Conservation (phyloP, 129 eudicot genomes). For the Lonicera japonica region DNA sequence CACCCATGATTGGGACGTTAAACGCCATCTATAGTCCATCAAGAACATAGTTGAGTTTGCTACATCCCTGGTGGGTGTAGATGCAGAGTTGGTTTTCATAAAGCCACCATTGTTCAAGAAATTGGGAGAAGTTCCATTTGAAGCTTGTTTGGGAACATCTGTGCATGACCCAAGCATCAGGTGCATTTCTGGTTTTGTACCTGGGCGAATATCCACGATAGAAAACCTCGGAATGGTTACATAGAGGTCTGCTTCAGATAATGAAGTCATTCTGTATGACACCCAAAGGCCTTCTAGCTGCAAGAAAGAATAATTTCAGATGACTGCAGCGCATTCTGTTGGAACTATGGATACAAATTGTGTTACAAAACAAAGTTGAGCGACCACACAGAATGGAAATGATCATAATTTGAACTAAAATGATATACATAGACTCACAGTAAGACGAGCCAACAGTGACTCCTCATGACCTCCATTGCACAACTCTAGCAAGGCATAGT, state of each 20-base stretch:
- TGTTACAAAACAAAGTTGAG: no score
- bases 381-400: background rate
- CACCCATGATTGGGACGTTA: constrained; percentile 69
- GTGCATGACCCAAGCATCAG: constrained; percentile 90
- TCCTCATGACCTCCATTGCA: constrained; percentile 68
- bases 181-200: constrained; percentile 88
- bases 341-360: constrained; percentile 4
- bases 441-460: constrained; percentile 70
- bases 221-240: constrained; percentile 79
- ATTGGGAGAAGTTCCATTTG: constrained; percentile 13
- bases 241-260: constrained; percentile 85
- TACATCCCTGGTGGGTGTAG: constrained; percentile 32
- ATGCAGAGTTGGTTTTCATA: constrained; percentile 27
- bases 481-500: constrained; percentile 81
- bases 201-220: constrained; percentile 73
- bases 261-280: constrained; percentile 83
- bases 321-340: background rate
- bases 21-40: constrained; percentile 84
- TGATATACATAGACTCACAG: constrained; percentile 46
- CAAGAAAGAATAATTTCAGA: constrained; percentile 6
- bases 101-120: constrained; percentile 25
- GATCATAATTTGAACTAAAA: background rate
- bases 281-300: constrained; percentile 98
- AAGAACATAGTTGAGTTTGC: constrained; percentile 84
- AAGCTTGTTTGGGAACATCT: constrained; percentile 54